A percentile compares a stretch with the other conserved stretches of the same genome.
Evolutionary conservation across 1,139 yeast species (phyloP).

Genomic region (Chernovozyma aurita): DNA sequence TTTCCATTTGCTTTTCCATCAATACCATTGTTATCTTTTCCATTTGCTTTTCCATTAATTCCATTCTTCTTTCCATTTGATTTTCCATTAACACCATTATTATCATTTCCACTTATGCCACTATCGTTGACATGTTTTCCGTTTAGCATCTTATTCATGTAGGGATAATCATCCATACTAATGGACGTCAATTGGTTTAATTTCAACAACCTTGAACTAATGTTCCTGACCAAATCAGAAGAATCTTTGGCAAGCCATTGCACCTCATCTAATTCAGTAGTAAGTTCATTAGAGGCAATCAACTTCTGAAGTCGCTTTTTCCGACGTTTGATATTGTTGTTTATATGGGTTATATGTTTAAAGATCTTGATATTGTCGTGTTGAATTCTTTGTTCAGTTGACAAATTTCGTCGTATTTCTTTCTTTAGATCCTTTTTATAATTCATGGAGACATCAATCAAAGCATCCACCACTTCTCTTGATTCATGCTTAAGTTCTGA

Average conservation of each 20-base stretch:
- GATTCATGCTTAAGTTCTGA: slow-evolving; percentile 29
- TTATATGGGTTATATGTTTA: slow-evolving; percentile 21
- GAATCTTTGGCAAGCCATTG: slow-evolving; percentile 6
- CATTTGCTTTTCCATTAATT: not conserved
- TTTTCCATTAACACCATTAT: not conserved
- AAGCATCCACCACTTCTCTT: slow-evolving; percentile 28
- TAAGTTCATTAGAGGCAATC: slow-evolving; percentile 6
- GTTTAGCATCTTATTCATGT: not conserved
- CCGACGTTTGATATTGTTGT: slow-evolving; percentile 16
- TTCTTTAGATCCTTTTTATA: slow-evolving; percentile 40
- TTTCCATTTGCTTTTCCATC: not conserved
- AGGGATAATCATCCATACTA: not conserved
- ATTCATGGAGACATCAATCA: slow-evolving; percentile 29
- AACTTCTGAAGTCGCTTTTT: slow-evolving; percentile 17
- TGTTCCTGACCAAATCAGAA: slow-evolving; percentile 1
- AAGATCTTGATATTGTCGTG: slow-evolving; percentile 31
- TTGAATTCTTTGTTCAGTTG: slow-evolving; percentile 36
- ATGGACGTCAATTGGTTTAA: not conserved
- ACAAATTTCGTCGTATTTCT: slow-evolving; percentile 31
- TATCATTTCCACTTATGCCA: not conserved
- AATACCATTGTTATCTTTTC: not conserved
- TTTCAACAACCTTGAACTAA: slow-evolving; percentile 3
- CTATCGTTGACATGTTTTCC: not conserved
- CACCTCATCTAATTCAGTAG: slow-evolving; percentile 13
- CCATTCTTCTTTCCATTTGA: not conserved